Conservation (phyloP, 306 rosid genomes). For the Arachis hypogaea region DNA sequence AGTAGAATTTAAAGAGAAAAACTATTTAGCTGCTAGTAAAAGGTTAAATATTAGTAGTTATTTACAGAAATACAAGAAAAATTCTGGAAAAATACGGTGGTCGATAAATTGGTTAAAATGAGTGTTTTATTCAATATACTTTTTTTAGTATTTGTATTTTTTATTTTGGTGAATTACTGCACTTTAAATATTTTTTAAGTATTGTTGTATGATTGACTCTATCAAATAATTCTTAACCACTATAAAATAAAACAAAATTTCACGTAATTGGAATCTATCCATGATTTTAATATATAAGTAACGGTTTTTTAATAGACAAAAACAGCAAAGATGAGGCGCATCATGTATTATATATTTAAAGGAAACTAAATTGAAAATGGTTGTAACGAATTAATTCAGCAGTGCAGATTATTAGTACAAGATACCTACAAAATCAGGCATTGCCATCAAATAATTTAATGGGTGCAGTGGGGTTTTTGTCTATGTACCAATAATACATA, state of each 20-base stretch:
- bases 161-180: too few species aligned
- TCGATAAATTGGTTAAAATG: too few species aligned
- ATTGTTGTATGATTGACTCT: too few species aligned
- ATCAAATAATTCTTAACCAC: too few species aligned
- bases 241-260: not conserved
- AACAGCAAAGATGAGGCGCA: not conserved
- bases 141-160: too few species aligned
- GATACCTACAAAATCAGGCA: constrained; percentile 2
- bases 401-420: not conserved
- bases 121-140: too few species aligned
- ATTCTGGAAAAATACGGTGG: too few species aligned
- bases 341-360: not conserved
- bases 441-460: constrained; percentile 4
- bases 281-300: not conserved
- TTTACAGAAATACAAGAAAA: not conserved
- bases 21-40: not conserved
- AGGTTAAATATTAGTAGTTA: not conserved
- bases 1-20: not conserved
- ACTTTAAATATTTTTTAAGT: too few species aligned
- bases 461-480: not conserved
- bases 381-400: not conserved
- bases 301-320: not conserved
- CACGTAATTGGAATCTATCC: not conserved
- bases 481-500: not conserved
- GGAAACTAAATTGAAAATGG: constrained; percentile 9